Base-by-base conservation (phyloP, 495 filamentous ascomycete species). In the Thermothielavioides terrestris region DNA sequence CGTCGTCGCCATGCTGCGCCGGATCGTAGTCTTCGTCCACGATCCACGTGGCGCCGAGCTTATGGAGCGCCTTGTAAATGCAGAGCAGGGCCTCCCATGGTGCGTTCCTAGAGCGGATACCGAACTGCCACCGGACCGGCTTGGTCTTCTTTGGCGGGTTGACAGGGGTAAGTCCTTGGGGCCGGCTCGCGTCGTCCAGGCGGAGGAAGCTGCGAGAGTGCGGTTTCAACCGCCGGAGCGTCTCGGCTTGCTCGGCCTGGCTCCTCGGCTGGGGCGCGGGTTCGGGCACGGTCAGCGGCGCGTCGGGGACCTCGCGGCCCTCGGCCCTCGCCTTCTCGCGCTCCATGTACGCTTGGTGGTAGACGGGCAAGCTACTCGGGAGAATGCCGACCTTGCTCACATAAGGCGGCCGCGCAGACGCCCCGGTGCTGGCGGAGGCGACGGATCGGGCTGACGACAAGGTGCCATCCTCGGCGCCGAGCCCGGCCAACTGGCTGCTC, bases 101-200 rank as follows among this genome's bases (percentile, higher is more conserved):
- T 20, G 88, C 86, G 64, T 96, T 98, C 26, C 94, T 77, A 20
- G 86, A 91, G 1, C 92, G 81, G 50, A 98, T 98, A 26, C 92
- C 92, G 61, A 97, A 98, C 66, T 97, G 94, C 92, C 92, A 98
- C 50, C 88, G 85, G 1, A 88, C 86, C 3, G 81, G 79, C 46
- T 78, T 78, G 23, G 65, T 69, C 65, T 82, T 86, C 63, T 85
- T 90, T 22, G 69, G 65, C 38, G 81, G 68, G 21, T 79, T 74
- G 21, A 72, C 70, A 7, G 80, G 77, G 11, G 80, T 79, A 53
- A 79, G 78, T 4, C 72, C 72, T 41, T 84, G 83, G 1, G 88
- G 86, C 26, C 82, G 82, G 32, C 67, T 73, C n/a, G 66, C 79
- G 53, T 72, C 78, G 60, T 77, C 78, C 64, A 81, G 65, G 59